A percentile compares a stretch with the other conserved stretches of the same genome.
Conservation (phyloP, 768 basidiomycete species). For the Suillus subaureus region DNA sequence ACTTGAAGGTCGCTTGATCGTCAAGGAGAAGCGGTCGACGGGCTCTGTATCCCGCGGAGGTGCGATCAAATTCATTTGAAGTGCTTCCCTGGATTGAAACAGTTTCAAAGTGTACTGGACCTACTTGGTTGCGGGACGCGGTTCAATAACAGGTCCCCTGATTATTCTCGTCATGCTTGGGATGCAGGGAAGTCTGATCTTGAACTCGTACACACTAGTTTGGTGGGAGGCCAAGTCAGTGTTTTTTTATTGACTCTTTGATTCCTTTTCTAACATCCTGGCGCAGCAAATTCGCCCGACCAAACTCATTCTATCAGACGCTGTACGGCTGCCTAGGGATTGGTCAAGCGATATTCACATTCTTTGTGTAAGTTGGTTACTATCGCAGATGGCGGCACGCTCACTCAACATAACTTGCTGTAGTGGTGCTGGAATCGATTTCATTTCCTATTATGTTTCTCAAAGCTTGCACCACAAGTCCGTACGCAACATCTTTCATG, state of each 20-base stretch:
- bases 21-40: constrained; percentile 64
- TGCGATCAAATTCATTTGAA: constrained; percentile 24
- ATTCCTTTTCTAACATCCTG: neutral
- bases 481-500: constrained; percentile 59
- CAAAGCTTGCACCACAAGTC: constrained; percentile 62
- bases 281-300: constrained; percentile 44
- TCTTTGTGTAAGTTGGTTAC: constrained; percentile 47
- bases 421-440: constrained; percentile 56
- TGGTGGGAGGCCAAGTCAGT: constrained; percentile 71
- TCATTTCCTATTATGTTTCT: constrained; percentile 61
- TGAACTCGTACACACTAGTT: constrained; percentile 68
- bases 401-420: neutral
- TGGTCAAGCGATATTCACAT: constrained; percentile 57
- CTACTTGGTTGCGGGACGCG: constrained; percentile 60
- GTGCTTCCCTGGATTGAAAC: neutral
- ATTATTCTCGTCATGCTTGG: constrained; percentile 50
- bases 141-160: constrained; percentile 51
- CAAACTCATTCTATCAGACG: constrained; percentile 64
- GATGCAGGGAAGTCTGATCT: constrained; percentile 63
- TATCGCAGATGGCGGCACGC: neutral
- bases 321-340: constrained; percentile 66
- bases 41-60: constrained; percentile 59
- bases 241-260: neutral
- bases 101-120: constrained; percentile 53
- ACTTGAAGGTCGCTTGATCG: constrained; percentile 66